Conservation (phyloP, 805 yeast genomes). For the Myxozyma melibiosi region DNA sequence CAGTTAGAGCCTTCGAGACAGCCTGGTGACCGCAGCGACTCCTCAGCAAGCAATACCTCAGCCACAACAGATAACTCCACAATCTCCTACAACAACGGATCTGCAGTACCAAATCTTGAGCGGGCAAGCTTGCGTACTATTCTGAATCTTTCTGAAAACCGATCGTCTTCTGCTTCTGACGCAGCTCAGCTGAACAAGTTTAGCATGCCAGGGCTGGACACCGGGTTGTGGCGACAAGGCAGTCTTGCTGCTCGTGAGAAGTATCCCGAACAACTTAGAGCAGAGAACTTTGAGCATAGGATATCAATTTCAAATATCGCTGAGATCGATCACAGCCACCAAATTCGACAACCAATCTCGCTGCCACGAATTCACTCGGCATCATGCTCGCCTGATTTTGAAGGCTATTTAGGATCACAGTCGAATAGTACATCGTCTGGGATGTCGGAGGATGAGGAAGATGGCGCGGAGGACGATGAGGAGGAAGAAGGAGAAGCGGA, state of each 20-base stretch:
- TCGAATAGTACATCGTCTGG: not conserved
- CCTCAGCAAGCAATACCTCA: not conserved
- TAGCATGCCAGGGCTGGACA: not conserved
- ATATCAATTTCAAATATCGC: conserved; percentile 4
- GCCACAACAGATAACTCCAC: not conserved
- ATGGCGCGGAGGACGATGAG: no score
- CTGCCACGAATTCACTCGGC: not conserved
- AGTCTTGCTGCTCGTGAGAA: not conserved
- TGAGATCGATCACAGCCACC: not conserved
- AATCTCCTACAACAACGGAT: not conserved
- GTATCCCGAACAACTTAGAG: not conserved
- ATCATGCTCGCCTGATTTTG: not conserved
- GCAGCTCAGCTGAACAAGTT: not conserved
- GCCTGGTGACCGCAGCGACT: not conserved
- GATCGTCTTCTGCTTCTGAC: not conserved
- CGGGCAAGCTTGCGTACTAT: conserved; percentile 13
- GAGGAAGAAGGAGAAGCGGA: no score
- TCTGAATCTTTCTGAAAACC: not conserved
- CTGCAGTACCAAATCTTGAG: conserved; percentile 3
- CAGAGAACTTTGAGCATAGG: not conserved
- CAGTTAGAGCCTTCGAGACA: not conserved
- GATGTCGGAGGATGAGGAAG: not conserved
- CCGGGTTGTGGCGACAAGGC: not conserved
- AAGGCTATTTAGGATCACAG: not conserved
- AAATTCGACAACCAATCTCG: no score